Evolutionary conservation across 371 early-diverging fungal genomes (phyloP), one percentile per base, ranked within the genome.

Genomic region (Haplosporangium sp.): DNA sequence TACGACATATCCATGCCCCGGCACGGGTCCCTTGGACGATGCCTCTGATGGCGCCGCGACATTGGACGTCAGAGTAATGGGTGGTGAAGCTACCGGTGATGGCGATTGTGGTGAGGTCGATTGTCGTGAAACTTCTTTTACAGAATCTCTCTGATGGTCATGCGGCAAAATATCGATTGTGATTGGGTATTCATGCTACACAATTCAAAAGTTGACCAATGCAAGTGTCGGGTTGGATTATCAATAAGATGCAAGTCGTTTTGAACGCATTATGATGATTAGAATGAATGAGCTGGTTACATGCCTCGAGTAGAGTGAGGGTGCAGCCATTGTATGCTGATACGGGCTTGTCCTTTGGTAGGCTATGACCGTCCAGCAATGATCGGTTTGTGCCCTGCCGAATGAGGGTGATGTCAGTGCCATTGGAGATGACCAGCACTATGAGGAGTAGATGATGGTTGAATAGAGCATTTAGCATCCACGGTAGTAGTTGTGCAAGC

Each of bases 301-400:
- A 51, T 63, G 66, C 75, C 75, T 75, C 75, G n/a, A 75, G 50
- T 37, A 75, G 50, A 7, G 75, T 65, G 45, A 75, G 65, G 12
- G 23, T 16, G 14, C 54, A 59, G 8, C 42, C 41, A 6, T 62
- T 23, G 20, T 42, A 12, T 12, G 69, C 21, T 16, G n/a, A 11
- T 13, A 65, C 37, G 5, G 66, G 62, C 0, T 29, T 41, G 14
- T 69, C 69, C 55, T 75, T 75, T 7, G 57, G 43, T 7, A 75
- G 70, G 0, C 21, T 42, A 21, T 42, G 53, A 0, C 66, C 67
- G 36, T 69, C 48, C 37, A 69, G 50, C 5, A 62, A 38, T 2
- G 75, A 65, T 14, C 66, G 64, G 38, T 75, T 75, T 18, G 62
- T 75, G 7, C 75, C 75, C 9, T 56, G 62, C 20, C 70, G 65